Evolutionary conservation across 2,329 filamentous ascomycete genomes (phyloP), one percentile per base, ranked within the genome.

Genomic region (Ophiostoma perfectum): DNA sequence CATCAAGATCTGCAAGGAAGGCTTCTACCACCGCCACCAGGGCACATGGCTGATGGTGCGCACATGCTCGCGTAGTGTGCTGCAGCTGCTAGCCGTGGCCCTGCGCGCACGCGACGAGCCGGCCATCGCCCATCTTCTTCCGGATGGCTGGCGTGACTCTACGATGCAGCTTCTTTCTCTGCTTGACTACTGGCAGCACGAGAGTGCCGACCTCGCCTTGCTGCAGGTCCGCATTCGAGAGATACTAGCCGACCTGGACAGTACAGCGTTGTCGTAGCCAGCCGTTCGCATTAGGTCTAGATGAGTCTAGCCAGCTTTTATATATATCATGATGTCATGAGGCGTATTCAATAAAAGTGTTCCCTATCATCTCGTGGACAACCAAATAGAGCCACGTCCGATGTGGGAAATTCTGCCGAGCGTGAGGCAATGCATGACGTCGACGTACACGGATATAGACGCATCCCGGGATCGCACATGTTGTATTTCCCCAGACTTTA

Each of bases 21-120:
- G 67, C 3, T 55, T 67, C 44, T 68, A 65, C 62, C 69, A 70
- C n/a, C 69, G 69, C 36, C 69, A 70, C 66, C 69, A 70, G 9
- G 69, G 69, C 5, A 45, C 67, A 4, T 70, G 69, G 69, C 65
- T 70, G 3, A 65, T 62, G 41, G 60, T 70, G 5, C 69, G 69
- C 16, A 67, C 65, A 18, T 68, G 67, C 14, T 65, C 67, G 11
- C 41, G 69, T 1, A 70, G 67, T 41, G 69, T 67, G 1, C 49
- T 70, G 36, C 58, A 62, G 58, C 58, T 62, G 14, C 58, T 62
- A 6, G 58, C 58, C 12, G 58, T 41, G 1, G 58, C 58, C 14
- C 38, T 62, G 58, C 58, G 58, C 12, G 58, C 58, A n/a, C 38
- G 58, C 58, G 58, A 42, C 58, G 58, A 62, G 27, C 58, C 58